Conservation (phyloP, 768 basidiomycete species). For the Lactarius sp. region DNA sequence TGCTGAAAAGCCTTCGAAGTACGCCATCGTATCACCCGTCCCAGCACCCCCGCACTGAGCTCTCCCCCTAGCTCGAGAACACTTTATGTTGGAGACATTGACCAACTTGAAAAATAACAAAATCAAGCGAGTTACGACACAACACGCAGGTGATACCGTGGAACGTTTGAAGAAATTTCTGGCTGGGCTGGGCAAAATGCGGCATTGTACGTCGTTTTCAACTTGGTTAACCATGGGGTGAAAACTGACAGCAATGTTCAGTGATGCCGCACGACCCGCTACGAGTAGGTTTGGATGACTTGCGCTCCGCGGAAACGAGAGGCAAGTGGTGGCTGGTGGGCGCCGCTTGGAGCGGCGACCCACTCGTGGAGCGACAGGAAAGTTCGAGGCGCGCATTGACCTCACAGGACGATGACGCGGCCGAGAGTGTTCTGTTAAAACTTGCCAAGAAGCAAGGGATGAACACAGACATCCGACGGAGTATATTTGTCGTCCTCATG, state of each 20-base stretch:
- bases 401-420: constrained; percentile 31
- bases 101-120: constrained; percentile 92
- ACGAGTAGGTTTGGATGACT: constrained; percentile 78
- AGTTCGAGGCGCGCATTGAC: constrained; percentile 30
- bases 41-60: neutral
- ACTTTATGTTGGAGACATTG: constrained; percentile 93
- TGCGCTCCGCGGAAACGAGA: constrained; percentile 74
- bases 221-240: neutral
- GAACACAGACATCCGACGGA: constrained; percentile 93
- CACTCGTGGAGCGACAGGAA: constrained; percentile 67
- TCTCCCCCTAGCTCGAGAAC: constrained; percentile 66
- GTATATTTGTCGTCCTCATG: constrained; percentile 92
- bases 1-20: constrained; percentile 52
- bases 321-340: constrained; percentile 99
- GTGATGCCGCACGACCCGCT: constrained; percentile 83
- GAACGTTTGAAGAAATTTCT: constrained; percentile 89
- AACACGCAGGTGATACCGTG: constrained; percentile 69
- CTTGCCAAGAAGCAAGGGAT: constrained; percentile 95
- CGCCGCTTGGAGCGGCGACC: constrained; percentile 92
- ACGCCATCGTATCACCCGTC: constrained; percentile 7
- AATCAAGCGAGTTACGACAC: constrained; percentile 53
- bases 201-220: constrained; percentile 48
- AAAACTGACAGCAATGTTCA: constrained; percentile 31
- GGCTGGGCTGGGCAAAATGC: constrained; percentile 65
- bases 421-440: constrained; percentile 49